Percentiles rank a stretch among this genome's conserved stretches.
Conservation (phyloP, 768 basidiomycete species). For the Trametes cinnabarina region DNA sequence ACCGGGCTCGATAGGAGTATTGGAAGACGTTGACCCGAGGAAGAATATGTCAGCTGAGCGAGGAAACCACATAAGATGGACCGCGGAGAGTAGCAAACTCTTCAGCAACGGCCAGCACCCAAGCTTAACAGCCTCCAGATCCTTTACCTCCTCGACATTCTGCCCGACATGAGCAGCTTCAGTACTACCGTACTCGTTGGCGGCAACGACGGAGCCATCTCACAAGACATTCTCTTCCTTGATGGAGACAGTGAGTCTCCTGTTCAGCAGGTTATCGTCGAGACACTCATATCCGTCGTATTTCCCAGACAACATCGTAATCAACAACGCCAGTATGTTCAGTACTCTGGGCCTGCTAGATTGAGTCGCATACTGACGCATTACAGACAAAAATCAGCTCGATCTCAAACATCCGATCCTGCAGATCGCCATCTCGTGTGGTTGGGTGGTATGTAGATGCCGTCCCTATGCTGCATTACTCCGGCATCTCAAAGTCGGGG, state of each 20-base stretch:
- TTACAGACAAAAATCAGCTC: background rate
- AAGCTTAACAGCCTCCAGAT: too few relatives aligned
- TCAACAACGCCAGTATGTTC: background rate
- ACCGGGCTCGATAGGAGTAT: too few relatives aligned
- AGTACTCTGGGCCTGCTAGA: background rate
- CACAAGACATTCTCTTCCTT: background rate
- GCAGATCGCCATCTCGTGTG: background rate
- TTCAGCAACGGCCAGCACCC: too few relatives aligned
- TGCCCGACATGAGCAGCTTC: background rate
- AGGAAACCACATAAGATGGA: too few relatives aligned
- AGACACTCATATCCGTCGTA: background rate
- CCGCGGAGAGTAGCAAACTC: too few relatives aligned
- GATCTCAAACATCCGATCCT: background rate
- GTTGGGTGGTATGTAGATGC: background rate
- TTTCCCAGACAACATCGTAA: background rate
- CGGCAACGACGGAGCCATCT: background rate
- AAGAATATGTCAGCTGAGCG: too few relatives aligned
- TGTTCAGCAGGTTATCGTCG: too few relatives aligned
- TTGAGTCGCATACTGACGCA: background rate
- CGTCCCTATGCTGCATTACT: background rate
- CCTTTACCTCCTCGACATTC: too few relatives aligned
- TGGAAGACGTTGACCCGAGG: too few relatives aligned
- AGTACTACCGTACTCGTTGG: background rate
- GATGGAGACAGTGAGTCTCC: background rate
- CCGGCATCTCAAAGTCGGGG: too few relatives aligned